These are phyloP conservation scores for Aphanomyces cochlioides DNA, from an alignment of 352 stramenopile species.

Conservation along the genomic window DNA sequence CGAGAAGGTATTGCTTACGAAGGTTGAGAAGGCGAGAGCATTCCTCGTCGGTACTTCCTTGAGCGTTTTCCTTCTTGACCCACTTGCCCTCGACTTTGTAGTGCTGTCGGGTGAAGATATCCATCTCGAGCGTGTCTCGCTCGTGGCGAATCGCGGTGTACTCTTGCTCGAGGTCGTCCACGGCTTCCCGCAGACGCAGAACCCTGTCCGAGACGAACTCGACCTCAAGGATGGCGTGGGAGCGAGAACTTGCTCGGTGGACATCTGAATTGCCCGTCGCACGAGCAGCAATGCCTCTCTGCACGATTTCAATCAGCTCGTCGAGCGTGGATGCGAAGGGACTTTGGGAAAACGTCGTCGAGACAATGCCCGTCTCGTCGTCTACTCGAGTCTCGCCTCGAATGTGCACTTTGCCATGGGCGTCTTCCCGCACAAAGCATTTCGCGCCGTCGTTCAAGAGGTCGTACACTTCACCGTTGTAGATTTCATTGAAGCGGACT, in stretches of 20 bases:
- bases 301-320: conserved; percentile 36
- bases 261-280: conserved; percentile 50
- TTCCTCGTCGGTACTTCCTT: neutral
- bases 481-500: conserved; percentile 53
- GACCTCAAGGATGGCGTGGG: conserved; percentile 49
- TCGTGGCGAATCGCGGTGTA: conserved; percentile 46
- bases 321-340: conserved; percentile 36
- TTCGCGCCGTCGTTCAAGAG: conserved; percentile 44
- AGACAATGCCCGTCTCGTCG: conserved; percentile 41
- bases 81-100: conserved; percentile 27
- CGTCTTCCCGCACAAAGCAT: conserved; percentile 51
- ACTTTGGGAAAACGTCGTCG: conserved; percentile 37
- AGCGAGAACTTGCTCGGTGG: conserved; percentile 47
- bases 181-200: conserved; percentile 34
- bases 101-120: conserved; percentile 35
- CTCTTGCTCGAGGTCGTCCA: conserved; percentile 35
- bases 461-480: conserved; percentile 57
- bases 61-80: neutral
- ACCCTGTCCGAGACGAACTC: conserved; percentile 48
- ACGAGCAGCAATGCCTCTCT: conserved; percentile 30
- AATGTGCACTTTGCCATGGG: conserved; percentile 44
- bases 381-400: conserved; percentile 46
- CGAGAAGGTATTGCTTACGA: neutral
- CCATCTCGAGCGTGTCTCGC: conserved; percentile 35
- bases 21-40: neutral